Evolutionary conservation across 805 yeast species (phyloP).

Genomic region (Metschnikowia similis): DNA sequence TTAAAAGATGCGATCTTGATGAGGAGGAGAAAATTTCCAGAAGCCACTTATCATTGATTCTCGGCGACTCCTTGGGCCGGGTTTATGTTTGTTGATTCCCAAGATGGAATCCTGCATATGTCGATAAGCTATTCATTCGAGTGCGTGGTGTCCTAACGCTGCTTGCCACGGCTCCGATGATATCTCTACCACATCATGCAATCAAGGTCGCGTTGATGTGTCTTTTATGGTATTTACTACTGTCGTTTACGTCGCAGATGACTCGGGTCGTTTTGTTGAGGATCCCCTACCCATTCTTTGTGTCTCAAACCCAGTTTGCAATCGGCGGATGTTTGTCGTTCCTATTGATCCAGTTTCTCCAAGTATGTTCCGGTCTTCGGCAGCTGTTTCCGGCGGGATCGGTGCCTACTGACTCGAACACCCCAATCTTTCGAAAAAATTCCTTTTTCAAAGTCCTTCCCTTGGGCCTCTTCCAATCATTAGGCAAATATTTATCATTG

Average conservation of each 20-base stretch:
- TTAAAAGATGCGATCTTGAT: slow-evolving; percentile 28
- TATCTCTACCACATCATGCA: background rate
- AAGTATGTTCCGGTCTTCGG: slow-evolving; percentile 18
- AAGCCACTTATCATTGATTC: slow-evolving; percentile 40
- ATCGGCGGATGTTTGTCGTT: slow-evolving; percentile 45
- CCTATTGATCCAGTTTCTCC: slow-evolving; percentile 31
- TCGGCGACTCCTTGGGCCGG: slow-evolving; percentile 53
- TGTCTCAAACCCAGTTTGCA: slow-evolving; percentile 61
- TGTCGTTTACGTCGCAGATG: slow-evolving; percentile 61
- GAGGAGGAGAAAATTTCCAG: slow-evolving; percentile 32
- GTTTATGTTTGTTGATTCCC: slow-evolving; percentile 28
- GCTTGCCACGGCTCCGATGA: background rate
- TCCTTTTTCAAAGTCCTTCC: slow-evolving; percentile 51
- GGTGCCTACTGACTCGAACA: slow-evolving; percentile 38
- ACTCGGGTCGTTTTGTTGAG: slow-evolving; percentile 52
- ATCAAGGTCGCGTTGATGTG: slow-evolving; percentile 41
- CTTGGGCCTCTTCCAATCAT: slow-evolving; percentile 60
- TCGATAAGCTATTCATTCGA: background rate
- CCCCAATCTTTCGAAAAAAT: slow-evolving; percentile 22
- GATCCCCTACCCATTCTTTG: slow-evolving; percentile 57
- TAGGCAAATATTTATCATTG: slow-evolving; percentile 59
- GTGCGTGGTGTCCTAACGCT: background rate
- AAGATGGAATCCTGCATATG: background rate
- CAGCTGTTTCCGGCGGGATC: slow-evolving; percentile 50
- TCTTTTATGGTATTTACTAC: slow-evolving; percentile 56